Evolutionary conservation across 805 yeast genomes (phyloP).

Genomic region (Nakazawaea molendinolei): DNA sequence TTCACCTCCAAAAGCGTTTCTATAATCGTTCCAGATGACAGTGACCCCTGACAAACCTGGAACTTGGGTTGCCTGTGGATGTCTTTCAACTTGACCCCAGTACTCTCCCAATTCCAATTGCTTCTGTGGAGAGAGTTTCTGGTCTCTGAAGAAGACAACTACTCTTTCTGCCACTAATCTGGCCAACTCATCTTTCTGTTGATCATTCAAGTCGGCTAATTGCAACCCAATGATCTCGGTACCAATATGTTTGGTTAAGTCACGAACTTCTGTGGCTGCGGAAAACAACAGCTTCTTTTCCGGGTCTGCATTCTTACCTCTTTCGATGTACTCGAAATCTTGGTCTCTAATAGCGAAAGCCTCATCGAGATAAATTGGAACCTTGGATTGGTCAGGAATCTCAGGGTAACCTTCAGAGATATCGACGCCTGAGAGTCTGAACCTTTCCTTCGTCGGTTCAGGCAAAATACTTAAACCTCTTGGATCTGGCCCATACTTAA

Average conservation of each 20-base stretch:
- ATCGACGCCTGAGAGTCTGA: constrained; percentile 26
- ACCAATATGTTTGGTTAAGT: constrained; percentile 37
- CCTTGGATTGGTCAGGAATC: constrained; percentile 19
- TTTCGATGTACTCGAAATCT: constrained; percentile 22
- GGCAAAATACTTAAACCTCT: constrained; percentile 3
- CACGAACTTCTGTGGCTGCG: constrained; percentile 33
- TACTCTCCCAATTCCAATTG: constrained; percentile 36
- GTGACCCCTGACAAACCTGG: constrained; percentile 29
- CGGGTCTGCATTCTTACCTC: constrained; percentile 16
- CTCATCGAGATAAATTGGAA: constrained; percentile 28
- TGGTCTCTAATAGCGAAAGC: constrained; percentile 24
- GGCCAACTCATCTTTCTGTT: constrained; percentile 42
- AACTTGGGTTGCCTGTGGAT: constrained; percentile 27
- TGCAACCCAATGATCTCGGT: constrained; percentile 39
- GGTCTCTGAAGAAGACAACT: constrained; percentile 42
- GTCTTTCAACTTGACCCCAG: constrained; percentile 35
- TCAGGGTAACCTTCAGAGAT: constrained; percentile 28
- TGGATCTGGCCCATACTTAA: constrained; percentile 1
- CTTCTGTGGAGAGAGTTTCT: constrained; percentile 31
- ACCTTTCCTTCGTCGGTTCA: constrained; percentile 21
- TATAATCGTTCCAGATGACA: constrained; percentile 26
- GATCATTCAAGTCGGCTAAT: constrained; percentile 31
- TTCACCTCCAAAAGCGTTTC: not conserved
- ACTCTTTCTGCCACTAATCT: constrained; percentile 40
- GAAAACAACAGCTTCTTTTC: constrained; percentile 31